phyloP scores from a whole-genome alignment of 371 early-diverging fungal genomes.

The Mortierella sp. region DNA sequence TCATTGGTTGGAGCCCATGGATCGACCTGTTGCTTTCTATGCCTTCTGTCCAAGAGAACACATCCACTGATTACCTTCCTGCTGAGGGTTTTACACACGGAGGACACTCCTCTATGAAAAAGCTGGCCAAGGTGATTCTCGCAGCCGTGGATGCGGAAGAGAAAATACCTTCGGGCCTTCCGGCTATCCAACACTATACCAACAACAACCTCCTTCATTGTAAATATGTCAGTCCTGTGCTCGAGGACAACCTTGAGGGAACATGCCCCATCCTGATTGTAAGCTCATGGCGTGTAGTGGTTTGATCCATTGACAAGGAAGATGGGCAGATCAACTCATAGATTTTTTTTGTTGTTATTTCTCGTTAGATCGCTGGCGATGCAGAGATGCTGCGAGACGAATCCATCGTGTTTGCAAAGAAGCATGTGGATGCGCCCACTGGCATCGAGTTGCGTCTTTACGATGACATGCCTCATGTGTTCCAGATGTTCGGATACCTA shows the following conservation, averaged over 20 bases:
- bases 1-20: constrained; percentile 59
- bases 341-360: not conserved
- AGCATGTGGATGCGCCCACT: constrained; percentile 21
- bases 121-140: constrained; percentile 52
- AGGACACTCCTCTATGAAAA: constrained; percentile 55
- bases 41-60: constrained; percentile 71
- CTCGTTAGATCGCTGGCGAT: constrained; percentile 66
- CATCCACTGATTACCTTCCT: constrained; percentile 70
- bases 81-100: constrained; percentile 59
- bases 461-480: constrained; percentile 85
- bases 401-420: constrained; percentile 56
- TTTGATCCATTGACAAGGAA: not conserved
- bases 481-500: constrained; percentile 62
- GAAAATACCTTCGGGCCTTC: constrained; percentile 35
- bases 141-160: constrained; percentile 26
- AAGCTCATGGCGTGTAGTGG: constrained; percentile 21
- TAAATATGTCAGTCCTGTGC: constrained; percentile 64
- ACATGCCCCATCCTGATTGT: constrained; percentile 61
- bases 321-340: too few species aligned
- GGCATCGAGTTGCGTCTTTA: constrained; percentile 61
- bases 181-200: constrained; percentile 64
- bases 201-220: constrained; percentile 57
- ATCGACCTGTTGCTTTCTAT: constrained; percentile 69
- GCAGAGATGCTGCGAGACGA: constrained; percentile 78
- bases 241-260: constrained; percentile 60